Evolutionary conservation across 306 rosid species (phyloP).

Genomic region (apple (Malus domestica)): DNA sequence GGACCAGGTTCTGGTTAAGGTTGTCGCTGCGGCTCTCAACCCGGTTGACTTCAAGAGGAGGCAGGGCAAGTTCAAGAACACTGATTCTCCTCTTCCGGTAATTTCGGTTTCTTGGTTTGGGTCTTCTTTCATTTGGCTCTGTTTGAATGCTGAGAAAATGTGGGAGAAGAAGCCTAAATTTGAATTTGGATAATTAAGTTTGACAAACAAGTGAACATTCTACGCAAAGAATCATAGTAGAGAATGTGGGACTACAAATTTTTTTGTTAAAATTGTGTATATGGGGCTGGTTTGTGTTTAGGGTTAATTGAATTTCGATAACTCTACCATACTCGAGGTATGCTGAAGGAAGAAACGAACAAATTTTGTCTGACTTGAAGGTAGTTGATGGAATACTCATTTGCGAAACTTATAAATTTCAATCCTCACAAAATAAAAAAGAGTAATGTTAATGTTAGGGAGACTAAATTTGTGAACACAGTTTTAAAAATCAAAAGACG

Average conservation of each 20-base stretch:
- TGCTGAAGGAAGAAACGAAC: not conserved
- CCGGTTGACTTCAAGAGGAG: constrained; percentile 85
- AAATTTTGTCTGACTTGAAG: no score
- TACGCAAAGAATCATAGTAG: not conserved
- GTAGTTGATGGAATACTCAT: no score
- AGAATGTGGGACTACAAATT: not conserved
- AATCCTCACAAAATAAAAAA: not conserved
- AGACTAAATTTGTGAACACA: no score
- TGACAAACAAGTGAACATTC: not conserved
- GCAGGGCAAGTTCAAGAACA: constrained; percentile 77
- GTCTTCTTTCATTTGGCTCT: not conserved
- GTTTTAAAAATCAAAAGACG: no score
- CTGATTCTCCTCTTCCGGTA: constrained; percentile 95
- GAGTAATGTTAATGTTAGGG: accelerated
- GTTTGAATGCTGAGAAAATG: constrained; percentile 5
- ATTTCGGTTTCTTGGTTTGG: not conserved
- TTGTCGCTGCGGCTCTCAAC: constrained; percentile 80
- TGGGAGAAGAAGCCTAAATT: not conserved
- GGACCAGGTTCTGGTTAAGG: constrained; percentile 73
- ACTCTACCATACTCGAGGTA: not conserved
- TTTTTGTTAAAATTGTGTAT: not conserved
- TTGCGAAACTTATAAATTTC: not conserved
- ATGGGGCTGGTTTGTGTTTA: not conserved
- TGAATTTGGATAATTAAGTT: not conserved
- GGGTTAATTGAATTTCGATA: no score